These are phyloP conservation scores for Agarophyton chilense DNA, from an alignment of 23 red algal genomes.

Conservation along the genomic window DNA sequence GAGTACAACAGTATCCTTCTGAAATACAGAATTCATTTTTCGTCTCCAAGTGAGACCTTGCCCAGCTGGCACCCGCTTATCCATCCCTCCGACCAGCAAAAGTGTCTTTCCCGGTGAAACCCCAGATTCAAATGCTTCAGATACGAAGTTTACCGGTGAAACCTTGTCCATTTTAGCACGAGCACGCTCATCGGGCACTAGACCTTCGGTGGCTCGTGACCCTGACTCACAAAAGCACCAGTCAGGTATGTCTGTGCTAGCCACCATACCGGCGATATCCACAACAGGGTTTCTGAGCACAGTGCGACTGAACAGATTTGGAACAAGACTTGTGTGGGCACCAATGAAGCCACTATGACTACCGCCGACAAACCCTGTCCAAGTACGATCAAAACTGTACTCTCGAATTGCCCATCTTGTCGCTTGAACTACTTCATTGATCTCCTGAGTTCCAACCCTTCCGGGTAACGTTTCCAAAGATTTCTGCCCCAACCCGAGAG, in stretches of 20 bases:
- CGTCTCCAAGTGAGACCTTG: conserved; percentile 90
- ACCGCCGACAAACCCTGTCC: conserved; percentile 82
- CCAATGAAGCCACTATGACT: conserved; percentile 97
- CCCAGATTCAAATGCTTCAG: background rate
- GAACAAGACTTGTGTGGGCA: conserved; percentile 75
- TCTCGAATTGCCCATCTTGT: conserved; percentile 66
- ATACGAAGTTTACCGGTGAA: conserved; percentile 51
- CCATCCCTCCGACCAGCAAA: conserved; percentile 81
- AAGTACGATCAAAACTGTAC: background rate
- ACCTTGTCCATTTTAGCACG: conserved; percentile 14
- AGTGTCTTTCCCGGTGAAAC: conserved; percentile 43
- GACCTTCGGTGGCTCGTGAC: conserved; percentile 6
- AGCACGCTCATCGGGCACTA: conserved; percentile 10
- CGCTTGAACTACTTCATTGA: conserved; percentile 83
- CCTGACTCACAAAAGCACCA: conserved; percentile 93
- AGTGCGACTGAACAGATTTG: conserved; percentile 54
- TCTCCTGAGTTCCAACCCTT: conserved; percentile 80
- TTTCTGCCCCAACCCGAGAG: conserved; percentile 75
- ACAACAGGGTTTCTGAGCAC: conserved; percentile 94
- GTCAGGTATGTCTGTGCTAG: conserved; percentile 92
- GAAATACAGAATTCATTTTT: conserved; percentile 24
- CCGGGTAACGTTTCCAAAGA: conserved; percentile 74
- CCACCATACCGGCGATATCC: conserved; percentile 88
- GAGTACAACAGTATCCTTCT: conserved; percentile 29
- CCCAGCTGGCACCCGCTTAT: conserved; percentile 81